phyloP scores from a whole-genome alignment of 306 rosid species.

The Lupinus albus region DNA sequence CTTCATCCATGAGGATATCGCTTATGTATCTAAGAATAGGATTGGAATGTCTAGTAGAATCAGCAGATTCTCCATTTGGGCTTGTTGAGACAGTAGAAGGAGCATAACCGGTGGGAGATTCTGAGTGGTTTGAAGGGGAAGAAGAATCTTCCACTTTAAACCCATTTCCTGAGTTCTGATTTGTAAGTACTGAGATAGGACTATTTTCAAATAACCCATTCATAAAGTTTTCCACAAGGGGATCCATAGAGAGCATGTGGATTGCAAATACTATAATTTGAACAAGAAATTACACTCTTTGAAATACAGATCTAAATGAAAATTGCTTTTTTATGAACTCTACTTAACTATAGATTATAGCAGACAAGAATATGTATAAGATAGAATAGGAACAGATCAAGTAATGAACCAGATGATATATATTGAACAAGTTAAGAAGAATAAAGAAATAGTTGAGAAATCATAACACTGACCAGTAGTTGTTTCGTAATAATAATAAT shows the following conservation, averaged over 20 bases:
- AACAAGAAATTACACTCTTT: constrained; percentile 7
- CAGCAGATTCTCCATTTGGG: constrained; percentile 46
- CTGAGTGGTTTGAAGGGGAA: constrained; percentile 31
- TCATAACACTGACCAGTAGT: not conserved
- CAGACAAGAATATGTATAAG: constrained; percentile 36
- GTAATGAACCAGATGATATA: constrained; percentile 6
- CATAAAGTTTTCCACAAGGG: constrained; percentile 47
- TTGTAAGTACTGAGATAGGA: constrained; percentile 34
- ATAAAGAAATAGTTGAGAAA: not conserved
- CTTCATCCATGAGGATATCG: constrained; percentile 81
- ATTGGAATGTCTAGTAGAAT: constrained; percentile 61
- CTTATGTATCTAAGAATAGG: constrained; percentile 63
- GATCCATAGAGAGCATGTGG: constrained; percentile 45
- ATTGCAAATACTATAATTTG: constrained; percentile 1
- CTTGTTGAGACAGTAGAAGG: constrained; percentile 34
- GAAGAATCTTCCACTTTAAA: constrained; percentile 40
- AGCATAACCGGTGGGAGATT: constrained; percentile 33
- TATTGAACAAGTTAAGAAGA: not conserved
- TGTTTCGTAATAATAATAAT: not conserved
- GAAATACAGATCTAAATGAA: constrained; percentile 13
- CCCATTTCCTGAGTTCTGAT: constrained; percentile 37
- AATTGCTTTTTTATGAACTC: constrained; percentile 1
- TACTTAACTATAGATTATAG: constrained; percentile 33
- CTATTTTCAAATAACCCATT: constrained; percentile 50
- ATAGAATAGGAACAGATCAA: constrained; percentile 13